Evolutionary conservation across 2,329 filamentous ascomycete species (phyloP), one percentile per base, ranked within the genome.

Genomic region (Ophiostoma himal-ulmi): DNA sequence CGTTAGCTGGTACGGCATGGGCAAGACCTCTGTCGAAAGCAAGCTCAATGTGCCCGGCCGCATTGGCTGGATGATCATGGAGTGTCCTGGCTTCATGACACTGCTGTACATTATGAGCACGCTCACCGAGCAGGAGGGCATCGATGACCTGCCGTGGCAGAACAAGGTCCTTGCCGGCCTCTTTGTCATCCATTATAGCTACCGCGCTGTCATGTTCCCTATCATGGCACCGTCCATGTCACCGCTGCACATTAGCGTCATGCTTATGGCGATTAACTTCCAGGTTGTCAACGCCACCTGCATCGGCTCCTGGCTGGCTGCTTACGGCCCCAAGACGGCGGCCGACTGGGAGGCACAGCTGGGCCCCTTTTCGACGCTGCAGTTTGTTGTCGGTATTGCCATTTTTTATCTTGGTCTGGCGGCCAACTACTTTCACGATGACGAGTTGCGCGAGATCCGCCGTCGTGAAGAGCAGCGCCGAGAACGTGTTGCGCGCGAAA

Each of bases 221-320:
- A 82, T 96, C 71, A 83, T 94, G 74, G 92, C 94, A 73, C 94
- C 94, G 0, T 93, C 89, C 82, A 97, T 99, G 91, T 93, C 93
- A 5, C 94, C 94, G 10, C 91, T 97, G 74, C 91, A 96, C 79
- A 77, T 86, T 1, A 70, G 87, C 37, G 85, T 97, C 74, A 90
- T 89, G 82, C 10, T 82, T 67, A 79, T 82, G 30, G 95, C 89
- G 5, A 73, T 90, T 54, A 54, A 77, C 30, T 98, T 97, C 82
- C 95, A 99, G 78, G 77, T 96, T 74, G 78, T 86, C 78, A 99
- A 98, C 78, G 93, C 88, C 0, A 86, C 88, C 39, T 90, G 86
- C 74, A 83, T 99, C 65, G 93, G 90, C 57, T 86, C 89, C 67
- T 98, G 92, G 88, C 85, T 97, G 90, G 90, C 86, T 0, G 94